Evolutionary conservation across 1,284 basidiomycete species (phyloP).

Genomic region (Leccinum huronense): DNA sequence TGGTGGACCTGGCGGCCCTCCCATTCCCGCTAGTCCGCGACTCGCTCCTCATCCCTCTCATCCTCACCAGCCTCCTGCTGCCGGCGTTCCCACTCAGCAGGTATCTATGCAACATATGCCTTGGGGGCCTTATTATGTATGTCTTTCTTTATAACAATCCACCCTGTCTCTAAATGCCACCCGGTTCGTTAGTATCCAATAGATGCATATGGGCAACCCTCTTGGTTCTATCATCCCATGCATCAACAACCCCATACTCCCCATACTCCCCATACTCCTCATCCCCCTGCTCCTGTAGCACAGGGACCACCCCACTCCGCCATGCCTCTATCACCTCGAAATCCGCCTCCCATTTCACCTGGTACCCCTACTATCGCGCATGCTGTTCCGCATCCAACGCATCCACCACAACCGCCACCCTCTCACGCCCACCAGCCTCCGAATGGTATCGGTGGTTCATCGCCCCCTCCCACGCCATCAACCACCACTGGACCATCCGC

Average conservation of each 20-base stretch:
- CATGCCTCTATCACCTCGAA: slow-evolving; percentile 65
- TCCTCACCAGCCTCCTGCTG: slow-evolving; percentile 45
- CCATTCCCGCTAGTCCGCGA: slow-evolving; percentile 59
- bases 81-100: slow-evolving; percentile 44
- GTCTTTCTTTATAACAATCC: slow-evolving; percentile 31
- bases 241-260: slow-evolving; percentile 41
- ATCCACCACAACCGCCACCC: slow-evolving; percentile 51
- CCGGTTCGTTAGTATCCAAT: slow-evolving; percentile 24
- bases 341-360: slow-evolving; percentile 50
- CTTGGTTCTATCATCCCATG: slow-evolving; percentile 37
- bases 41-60: slow-evolving; percentile 58
- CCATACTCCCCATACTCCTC: slow-evolving; percentile 35
- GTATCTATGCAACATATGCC: slow-evolving; percentile 39
- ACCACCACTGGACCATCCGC: slow-evolving; percentile 41
- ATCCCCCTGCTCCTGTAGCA: slow-evolving; percentile 26
- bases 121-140: slow-evolving; percentile 43
- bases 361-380: slow-evolving; percentile 65
- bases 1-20: slow-evolving; percentile 49
- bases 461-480: slow-evolving; percentile 68
- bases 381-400: slow-evolving; percentile 45
- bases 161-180: slow-evolving; percentile 16
- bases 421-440: slow-evolving; percentile 50
- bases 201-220: slow-evolving; percentile 29
- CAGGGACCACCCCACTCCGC: slow-evolving; percentile 43
- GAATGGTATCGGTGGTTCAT: slow-evolving; percentile 50